Evolutionary conservation across 2,329 filamentous ascomycete genomes (phyloP).

Genomic region (Pseudogymnoascus sp.): DNA sequence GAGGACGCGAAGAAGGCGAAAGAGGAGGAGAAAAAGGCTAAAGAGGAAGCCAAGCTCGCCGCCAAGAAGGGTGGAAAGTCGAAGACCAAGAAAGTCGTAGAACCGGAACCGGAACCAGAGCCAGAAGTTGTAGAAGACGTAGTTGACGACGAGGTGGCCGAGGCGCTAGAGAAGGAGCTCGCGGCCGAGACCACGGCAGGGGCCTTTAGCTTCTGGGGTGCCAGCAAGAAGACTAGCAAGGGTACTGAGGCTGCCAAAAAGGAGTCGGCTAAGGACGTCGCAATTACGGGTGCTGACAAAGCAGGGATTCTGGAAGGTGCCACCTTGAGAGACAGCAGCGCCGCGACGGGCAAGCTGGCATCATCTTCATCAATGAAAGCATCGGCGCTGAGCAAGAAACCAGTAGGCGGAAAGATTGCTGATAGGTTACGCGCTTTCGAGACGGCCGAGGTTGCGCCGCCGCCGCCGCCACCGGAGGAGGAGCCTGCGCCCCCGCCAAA

Average conservation of each 20-base stretch:
- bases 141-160: slow-evolving; percentile 20
- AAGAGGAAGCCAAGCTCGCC: slow-evolving; percentile 36
- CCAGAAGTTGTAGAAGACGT: slow-evolving; percentile 21
- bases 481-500: slow-evolving; percentile 31
- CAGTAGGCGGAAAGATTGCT: slow-evolving; percentile 45
- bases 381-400: slow-evolving; percentile 37
- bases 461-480: slow-evolving; percentile 17
- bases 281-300: slow-evolving; percentile 47
- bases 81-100: slow-evolving; percentile 22
- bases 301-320: slow-evolving; percentile 41
- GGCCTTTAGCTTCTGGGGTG: slow-evolving; percentile 53
- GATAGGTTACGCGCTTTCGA: slow-evolving; percentile 53
- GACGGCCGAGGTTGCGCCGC: slow-evolving; percentile 30
- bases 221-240: slow-evolving; percentile 37
- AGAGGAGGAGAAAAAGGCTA: slow-evolving; percentile 33
- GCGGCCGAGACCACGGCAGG: background rate
- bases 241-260: slow-evolving; percentile 30
- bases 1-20: slow-evolving; percentile 33
- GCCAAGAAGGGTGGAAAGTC: slow-evolving; percentile 31
- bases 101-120: slow-evolving; percentile 20
- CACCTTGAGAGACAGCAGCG: slow-evolving; percentile 31
- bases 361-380: slow-evolving; percentile 36
- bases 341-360: slow-evolving; percentile 31
- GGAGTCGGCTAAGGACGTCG: slow-evolving; percentile 33
- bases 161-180: slow-evolving; percentile 13